Conservation (phyloP, 495 filamentous ascomycete genomes). For the Podospora conica region DNA sequence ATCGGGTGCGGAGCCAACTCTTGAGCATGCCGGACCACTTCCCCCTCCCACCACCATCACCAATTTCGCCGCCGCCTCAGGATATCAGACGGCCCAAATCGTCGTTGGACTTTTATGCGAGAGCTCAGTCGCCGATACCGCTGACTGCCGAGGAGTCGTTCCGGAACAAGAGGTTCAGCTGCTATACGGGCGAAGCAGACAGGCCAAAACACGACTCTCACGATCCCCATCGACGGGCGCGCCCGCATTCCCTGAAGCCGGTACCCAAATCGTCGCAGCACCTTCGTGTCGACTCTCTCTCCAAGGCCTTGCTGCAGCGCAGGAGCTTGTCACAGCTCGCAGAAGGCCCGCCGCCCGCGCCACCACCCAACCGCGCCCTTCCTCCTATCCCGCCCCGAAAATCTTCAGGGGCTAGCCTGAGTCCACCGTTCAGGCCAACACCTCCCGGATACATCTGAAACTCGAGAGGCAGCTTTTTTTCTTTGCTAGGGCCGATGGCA, state of each 20-base stretch:
- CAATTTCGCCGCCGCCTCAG: neutral
- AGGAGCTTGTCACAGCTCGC: constrained; percentile 55
- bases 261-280: constrained; percentile 24
- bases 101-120: constrained; percentile 20
- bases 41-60: neutral
- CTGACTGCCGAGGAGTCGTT: neutral
- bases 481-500: neutral
- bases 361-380: constrained; percentile 58
- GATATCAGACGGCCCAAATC: constrained; percentile 18
- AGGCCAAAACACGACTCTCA: constrained; percentile 10
- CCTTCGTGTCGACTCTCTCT: constrained; percentile 22
- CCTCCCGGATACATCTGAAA: constrained; percentile 8
- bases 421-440: constrained; percentile 1
- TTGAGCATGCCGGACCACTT: neutral
- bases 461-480: neutral
- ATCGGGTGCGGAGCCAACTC: neutral
- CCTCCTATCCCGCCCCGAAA: constrained; percentile 49
- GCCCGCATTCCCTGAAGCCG: constrained; percentile 22
- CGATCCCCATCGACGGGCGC: constrained; percentile 18
- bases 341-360: constrained; percentile 54
- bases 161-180: constrained; percentile 20
- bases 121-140: constrained; percentile 1
- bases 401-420: neutral
- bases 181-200: constrained; percentile 15
- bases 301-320: constrained; percentile 33